Base-by-base conservation (phyloP, 208 protist genomes). In the Leishmania amazonensis region DNA sequence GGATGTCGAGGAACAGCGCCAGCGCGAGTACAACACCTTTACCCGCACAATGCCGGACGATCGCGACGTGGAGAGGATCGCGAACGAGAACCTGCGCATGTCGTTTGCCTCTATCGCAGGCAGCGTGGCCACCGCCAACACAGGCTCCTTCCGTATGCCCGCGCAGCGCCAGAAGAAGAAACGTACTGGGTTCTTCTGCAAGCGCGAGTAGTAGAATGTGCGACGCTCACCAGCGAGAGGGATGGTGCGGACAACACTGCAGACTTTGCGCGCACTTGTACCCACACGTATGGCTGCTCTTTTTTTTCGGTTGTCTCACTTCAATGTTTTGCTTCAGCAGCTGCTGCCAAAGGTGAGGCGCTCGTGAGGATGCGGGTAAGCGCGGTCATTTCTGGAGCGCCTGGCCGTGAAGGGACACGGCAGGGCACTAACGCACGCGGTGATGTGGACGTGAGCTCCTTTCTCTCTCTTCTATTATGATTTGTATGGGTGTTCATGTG, bases 31-130 rank as follows among this genome's bases (percentile, higher is more conserved):
- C 91, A 76, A 88, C 74, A 87, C 78, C 71, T 93, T 96, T 71
- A 94, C 90, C 7, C 84, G 87, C 42, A 60, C 85, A 11, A 85
- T 62, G 45, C 85, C 83, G 42, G 92, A 96, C 65, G 78, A 87
- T 51, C 88, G 92, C 58, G 87, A 86, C 73, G 85, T 93, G 15
- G 83, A 90, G 79, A 89, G 83, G 38, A 96, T 97, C 60, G 92
- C 90, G 28, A 89, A 93, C 79, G 94, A 97, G 83, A 90, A 97
- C 53, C 62, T 97, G 85, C 94, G 94, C 75, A 93, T 95, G 91
- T 97, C 94, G 4, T 97, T 97, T 80, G 92, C 89, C 11, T 93
- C 89, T 40, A 81, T 85, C 67, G 92, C 92, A 1, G 90, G 89
- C 24, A 93, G 84, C 74, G 88, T 96, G n/a, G 85, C 79, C 45